Conservation (phyloP, 2,329 filamentous ascomycete genomes). For the Aspergillus fischeri region DNA sequence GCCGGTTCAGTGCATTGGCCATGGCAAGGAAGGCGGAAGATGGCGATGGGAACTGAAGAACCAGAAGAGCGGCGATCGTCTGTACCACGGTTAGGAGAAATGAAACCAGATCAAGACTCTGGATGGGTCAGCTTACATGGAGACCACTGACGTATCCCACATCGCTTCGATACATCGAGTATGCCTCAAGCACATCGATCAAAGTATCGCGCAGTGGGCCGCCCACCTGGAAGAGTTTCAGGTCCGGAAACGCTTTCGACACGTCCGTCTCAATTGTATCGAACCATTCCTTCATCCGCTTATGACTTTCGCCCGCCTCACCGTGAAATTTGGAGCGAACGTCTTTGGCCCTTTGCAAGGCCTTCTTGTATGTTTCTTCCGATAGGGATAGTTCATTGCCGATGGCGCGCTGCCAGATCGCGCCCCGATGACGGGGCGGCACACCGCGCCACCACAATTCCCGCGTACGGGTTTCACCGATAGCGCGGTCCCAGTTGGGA, state of each 20-base stretch:
- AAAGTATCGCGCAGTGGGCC: slow-evolving; percentile 54
- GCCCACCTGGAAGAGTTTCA: slow-evolving; percentile 54
- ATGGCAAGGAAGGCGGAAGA: slow-evolving; percentile 55
- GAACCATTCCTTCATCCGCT: slow-evolving; percentile 49
- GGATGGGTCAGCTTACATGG: slow-evolving; percentile 41
- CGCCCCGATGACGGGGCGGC: slow-evolving; percentile 51
- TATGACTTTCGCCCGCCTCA: slow-evolving; percentile 41
- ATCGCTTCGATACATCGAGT: slow-evolving; percentile 60
- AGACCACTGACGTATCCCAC: slow-evolving; percentile 58
- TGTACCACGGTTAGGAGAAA: slow-evolving; percentile 10
- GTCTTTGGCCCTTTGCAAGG: slow-evolving; percentile 52
- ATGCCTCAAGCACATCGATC: slow-evolving; percentile 57
- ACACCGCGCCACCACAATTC: slow-evolving; percentile 65
- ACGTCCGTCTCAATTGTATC: slow-evolving; percentile 52
- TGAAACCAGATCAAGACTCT: not conserved
- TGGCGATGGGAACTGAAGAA: slow-evolving; percentile 52
- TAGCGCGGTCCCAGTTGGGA: slow-evolving; percentile 55
- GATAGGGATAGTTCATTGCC: slow-evolving; percentile 59
- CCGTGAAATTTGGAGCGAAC: slow-evolving; percentile 42
- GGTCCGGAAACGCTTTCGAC: slow-evolving; percentile 52
- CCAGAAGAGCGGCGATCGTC: slow-evolving; percentile 55
- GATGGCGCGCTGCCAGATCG: slow-evolving; percentile 57
- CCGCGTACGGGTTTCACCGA: slow-evolving; percentile 52
- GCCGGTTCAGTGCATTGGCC: slow-evolving; percentile 59
- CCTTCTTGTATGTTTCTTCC: slow-evolving; percentile 53